Conservation (phyloP, 345 rosid species). For the Brassica incana region DNA sequence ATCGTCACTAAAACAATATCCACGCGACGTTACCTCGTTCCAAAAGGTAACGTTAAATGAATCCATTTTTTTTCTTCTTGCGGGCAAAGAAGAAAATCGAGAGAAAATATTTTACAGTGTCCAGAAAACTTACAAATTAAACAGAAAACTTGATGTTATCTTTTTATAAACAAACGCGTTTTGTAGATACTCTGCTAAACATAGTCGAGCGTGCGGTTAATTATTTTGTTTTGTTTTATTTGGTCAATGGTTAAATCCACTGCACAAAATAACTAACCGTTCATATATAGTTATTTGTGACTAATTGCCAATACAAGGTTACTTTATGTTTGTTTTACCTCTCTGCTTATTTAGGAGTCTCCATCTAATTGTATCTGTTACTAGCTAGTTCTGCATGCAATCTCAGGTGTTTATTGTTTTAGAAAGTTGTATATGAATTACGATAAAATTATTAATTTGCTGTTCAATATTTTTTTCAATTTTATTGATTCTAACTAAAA, state of each 20-base stretch:
- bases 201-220: constrained; percentile 6
- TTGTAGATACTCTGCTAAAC: constrained; percentile 16
- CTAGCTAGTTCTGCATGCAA: neutral
- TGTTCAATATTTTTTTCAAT: neutral
- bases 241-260: neutral
- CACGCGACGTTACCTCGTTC: neutral
- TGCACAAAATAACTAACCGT: neutral
- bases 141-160: neutral
- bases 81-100: constrained; percentile 8
- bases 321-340: constrained; percentile 3
- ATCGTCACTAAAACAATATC: constrained; percentile 15
- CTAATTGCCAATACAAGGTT: neutral
- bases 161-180: neutral
- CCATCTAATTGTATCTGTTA: constrained; percentile 5
- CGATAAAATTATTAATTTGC: neutral
- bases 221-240: neutral
- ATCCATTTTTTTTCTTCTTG: constrained; percentile 12
- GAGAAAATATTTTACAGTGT: neutral
- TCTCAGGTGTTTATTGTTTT: neutral
- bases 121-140: neutral
- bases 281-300: neutral
- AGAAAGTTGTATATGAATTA: neutral
- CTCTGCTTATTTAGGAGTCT: neutral
- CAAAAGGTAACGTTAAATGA: neutral
- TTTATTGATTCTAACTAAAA: neutral